These are phyloP conservation scores for Stephania yunnanensis DNA, from an alignment of 164 flowering plant genomes.

Conservation along the genomic window DNA sequence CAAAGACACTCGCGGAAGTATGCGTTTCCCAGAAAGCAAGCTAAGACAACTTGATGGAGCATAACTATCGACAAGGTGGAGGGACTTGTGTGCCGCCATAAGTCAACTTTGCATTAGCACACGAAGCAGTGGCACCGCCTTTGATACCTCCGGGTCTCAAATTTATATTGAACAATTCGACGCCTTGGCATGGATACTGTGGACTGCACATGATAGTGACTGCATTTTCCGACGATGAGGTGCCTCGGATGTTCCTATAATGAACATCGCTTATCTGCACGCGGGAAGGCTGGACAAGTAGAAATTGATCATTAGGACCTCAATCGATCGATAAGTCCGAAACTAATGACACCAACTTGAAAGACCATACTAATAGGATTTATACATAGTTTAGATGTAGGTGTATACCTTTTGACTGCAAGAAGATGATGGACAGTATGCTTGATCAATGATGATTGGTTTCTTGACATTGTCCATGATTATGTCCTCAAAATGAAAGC, in stretches of 20 bases:
- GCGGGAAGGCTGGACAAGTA: conserved; percentile 29
- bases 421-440: conserved; percentile 13
- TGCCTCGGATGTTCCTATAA: conserved; percentile 37
- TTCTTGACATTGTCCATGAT: conserved; percentile 35
- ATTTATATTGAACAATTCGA: conserved; percentile 21
- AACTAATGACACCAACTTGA: neutral
- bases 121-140: neutral
- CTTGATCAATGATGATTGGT: conserved; percentile 49
- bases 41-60: neutral
- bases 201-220: conserved; percentile 34
- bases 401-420: conserved; percentile 4
- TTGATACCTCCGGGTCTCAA: neutral
- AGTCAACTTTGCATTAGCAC: conserved; percentile 1
- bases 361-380: neutral
- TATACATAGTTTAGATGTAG: neutral
- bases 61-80: neutral
- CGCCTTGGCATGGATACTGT: conserved; percentile 27
- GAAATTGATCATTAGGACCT: neutral
- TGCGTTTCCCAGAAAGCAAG: neutral
- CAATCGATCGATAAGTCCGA: neutral
- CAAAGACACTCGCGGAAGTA: neutral
- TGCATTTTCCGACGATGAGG: conserved; percentile 18
- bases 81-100: neutral
- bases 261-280: conserved; percentile 35
- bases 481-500: conserved; percentile 30